Percentiles rank a stretch among this genome's conserved stretches.
Conservation (phyloP, 108 stramenopile genomes). For the Nannochloropsis gaditana region DNA sequence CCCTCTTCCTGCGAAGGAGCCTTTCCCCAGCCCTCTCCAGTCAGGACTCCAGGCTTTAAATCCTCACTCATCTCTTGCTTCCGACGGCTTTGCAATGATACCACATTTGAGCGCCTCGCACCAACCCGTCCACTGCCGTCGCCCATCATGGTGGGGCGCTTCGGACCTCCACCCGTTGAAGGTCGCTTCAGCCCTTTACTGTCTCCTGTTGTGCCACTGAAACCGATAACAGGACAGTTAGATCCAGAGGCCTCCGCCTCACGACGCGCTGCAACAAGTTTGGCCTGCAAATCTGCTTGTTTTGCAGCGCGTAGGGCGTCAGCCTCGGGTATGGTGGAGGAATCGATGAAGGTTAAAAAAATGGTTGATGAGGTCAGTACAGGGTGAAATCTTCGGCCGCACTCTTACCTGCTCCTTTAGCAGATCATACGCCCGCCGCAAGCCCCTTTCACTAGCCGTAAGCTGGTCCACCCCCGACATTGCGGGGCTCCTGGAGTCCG, state of each 20-base stretch:
- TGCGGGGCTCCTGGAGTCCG: too few relatives aligned
- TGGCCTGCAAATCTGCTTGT: background rate
- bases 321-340: background rate
- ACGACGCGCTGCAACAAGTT: background rate
- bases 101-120: background rate
- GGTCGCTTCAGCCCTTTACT: background rate
- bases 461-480: background rate
- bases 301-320: conserved; percentile 10
- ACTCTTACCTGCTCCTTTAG: background rate
- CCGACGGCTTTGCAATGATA: background rate
- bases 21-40: too few relatives aligned
- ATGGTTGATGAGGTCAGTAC: background rate
- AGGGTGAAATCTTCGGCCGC: background rate
- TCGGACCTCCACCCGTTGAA: background rate
- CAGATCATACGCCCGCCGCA: background rate
- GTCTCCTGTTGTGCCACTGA: background rate
- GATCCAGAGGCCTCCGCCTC: conserved; percentile 10
- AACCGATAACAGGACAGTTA: background rate
- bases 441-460: background rate
- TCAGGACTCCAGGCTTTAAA: too few relatives aligned
- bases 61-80: background rate
- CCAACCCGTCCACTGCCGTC: background rate
- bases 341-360: background rate
- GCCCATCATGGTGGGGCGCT: background rate
- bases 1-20: too few relatives aligned